phyloP scores from a whole-genome alignment of 2,329 filamentous ascomycete genomes.

The Botryotinia convoluta region DNA sequence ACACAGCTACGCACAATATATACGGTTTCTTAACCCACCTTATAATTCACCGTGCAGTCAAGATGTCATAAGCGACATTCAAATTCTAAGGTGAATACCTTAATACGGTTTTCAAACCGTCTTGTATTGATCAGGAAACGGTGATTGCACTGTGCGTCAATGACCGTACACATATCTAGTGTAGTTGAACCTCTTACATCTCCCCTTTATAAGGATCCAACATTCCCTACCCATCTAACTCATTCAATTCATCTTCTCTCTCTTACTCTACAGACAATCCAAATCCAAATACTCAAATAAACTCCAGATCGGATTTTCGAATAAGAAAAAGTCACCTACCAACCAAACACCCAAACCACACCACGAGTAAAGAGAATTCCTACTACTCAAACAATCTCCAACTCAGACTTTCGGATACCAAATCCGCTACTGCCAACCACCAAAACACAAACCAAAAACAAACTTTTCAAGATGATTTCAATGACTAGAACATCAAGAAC shows the following conservation, averaged over 20 bases:
- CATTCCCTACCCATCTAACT: not conserved
- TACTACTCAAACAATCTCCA: not conserved
- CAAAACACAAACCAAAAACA: not conserved
- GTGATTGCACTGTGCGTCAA: no score
- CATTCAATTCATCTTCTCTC: not conserved
- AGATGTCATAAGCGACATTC: no score
- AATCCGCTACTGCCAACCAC: not conserved
- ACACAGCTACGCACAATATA: no score
- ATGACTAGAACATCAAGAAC: not conserved
- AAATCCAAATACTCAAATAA: not conserved
- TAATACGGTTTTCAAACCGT: no score
- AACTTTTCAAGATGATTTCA: not conserved
- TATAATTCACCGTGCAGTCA: no score
- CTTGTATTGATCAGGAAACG: no score
- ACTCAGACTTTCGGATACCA: not conserved
- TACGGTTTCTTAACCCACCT: no score
- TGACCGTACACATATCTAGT: not conserved
- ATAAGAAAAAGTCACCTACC: no score
- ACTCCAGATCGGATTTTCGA: not conserved
- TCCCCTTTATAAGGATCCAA: not conserved
- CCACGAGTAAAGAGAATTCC: no score
- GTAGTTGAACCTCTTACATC: not conserved
- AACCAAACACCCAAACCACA: no score
- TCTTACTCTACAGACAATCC: not conserved
- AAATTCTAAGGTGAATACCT: no score